These are phyloP conservation scores for Linum tenue DNA, from an alignment of 345 rosid species.

Conservation along the genomic window DNA sequence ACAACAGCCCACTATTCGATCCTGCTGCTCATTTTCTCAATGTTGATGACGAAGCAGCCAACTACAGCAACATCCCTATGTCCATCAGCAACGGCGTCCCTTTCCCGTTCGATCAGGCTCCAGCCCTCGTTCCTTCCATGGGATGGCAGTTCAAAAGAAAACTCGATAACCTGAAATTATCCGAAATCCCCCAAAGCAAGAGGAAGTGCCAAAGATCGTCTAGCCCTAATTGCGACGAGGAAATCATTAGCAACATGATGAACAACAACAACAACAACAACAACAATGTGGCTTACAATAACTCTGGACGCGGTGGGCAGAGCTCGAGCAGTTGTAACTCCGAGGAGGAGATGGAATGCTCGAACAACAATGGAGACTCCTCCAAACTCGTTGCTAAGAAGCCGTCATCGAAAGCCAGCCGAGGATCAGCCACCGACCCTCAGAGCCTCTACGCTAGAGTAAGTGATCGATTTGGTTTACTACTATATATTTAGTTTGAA, in stretches of 20 bases:
- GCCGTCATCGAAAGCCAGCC: conserved; percentile 35
- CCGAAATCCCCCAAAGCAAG: conserved; percentile 15
- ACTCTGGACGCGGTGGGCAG: conserved; percentile 40
- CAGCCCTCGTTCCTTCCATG: no score
- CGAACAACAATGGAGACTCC: conserved; percentile 11
- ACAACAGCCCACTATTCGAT: neutral
- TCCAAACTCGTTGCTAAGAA: conserved; percentile 15
- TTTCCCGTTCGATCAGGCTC: no score
- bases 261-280: conserved; percentile 10
- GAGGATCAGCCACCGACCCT: conserved; percentile 88
- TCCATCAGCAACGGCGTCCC: neutral
- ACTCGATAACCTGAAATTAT: conserved; percentile 8
- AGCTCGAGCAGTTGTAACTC: conserved; percentile 45
- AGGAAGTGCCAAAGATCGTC: conserved; percentile 26
- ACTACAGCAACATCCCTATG: no score
- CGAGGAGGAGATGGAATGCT: conserved; percentile 45
- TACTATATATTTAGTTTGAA: neutral
- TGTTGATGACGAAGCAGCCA: neutral
- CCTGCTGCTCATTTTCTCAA: neutral
- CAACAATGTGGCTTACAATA: conserved; percentile 28
- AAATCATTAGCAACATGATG: no score
- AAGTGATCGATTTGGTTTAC: conserved; percentile 9
- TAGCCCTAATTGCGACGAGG: no score
- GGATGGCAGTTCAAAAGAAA: conserved; percentile 34
- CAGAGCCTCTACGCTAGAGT: conserved; percentile 96